A percentile compares a stretch with the other conserved stretches of the same genome.
Evolutionary conservation across 305 asterid species (phyloP).

Genomic region (Salvia sclarea): DNA sequence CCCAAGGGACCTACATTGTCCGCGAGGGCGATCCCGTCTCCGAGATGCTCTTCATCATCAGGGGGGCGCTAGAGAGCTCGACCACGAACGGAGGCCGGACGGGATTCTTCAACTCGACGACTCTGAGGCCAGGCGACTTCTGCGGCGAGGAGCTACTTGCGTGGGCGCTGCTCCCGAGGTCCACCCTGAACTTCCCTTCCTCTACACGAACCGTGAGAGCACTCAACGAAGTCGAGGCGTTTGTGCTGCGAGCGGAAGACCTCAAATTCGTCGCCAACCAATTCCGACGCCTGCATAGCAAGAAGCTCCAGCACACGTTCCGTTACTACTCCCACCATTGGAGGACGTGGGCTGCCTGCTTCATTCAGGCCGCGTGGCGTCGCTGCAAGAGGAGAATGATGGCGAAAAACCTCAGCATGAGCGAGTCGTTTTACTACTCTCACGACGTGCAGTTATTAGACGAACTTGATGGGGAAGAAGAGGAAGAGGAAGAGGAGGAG

Average conservation of each 20-base stretch:
- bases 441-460: constrained; percentile 33
- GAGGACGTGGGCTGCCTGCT: constrained; percentile 88
- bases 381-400: constrained; percentile 51
- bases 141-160: constrained; percentile 87
- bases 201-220: constrained; percentile 77
- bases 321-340: constrained; percentile 82
- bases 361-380: constrained; percentile 79
- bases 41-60: constrained; percentile 71
- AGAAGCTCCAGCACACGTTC: constrained; percentile 77
- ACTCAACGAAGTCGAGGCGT: constrained; percentile 73
- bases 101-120: constrained; percentile 75
- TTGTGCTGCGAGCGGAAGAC: constrained; percentile 75
- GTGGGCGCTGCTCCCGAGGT: constrained; percentile 72
- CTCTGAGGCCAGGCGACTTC: constrained; percentile 62
- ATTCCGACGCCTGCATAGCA: constrained; percentile 80
- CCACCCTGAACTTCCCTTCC: constrained; percentile 63
- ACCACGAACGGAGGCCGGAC: constrained; percentile 84
- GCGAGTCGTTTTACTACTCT: constrained; percentile 47
- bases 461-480: constrained; percentile 32
- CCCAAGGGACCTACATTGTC: constrained; percentile 71
- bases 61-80: constrained; percentile 80
- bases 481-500: too few species aligned
- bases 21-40: constrained; percentile 85
- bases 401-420: constrained; percentile 44
- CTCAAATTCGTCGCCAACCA: constrained; percentile 81